These are phyloP conservation scores for Epithemia pelagica DNA, from an alignment of 108 stramenopile species.

Conservation along the genomic window DNA sequence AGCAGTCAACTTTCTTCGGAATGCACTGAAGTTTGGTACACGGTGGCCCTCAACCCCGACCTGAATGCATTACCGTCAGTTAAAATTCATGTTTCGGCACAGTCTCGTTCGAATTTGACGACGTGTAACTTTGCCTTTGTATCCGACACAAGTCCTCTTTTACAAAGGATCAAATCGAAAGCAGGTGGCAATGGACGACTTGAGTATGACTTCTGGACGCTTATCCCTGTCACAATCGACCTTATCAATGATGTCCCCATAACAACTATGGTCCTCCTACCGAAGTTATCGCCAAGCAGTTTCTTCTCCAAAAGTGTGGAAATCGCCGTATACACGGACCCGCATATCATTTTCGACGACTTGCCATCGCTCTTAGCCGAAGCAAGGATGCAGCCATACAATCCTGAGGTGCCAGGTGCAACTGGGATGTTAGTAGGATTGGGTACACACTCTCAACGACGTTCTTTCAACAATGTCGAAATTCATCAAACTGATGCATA, in stretches of 20 bases:
- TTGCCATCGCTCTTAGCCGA: slow-evolving; percentile 41
- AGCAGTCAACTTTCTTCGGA: slow-evolving; percentile 45
- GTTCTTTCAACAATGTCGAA: slow-evolving; percentile 11
- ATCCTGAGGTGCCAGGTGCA: slow-evolving; percentile 28
- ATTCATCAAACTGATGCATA: slow-evolving; percentile 42
- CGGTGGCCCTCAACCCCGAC: slow-evolving; percentile 51
- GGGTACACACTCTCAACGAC: slow-evolving; percentile 16
- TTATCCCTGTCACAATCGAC: slow-evolving; percentile 45
- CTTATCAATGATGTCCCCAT: slow-evolving; percentile 16
- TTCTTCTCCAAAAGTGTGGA: slow-evolving; percentile 52
- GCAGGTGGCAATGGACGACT: slow-evolving; percentile 15
- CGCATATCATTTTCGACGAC: slow-evolving; percentile 46
- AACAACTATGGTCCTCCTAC: slow-evolving; percentile 35
- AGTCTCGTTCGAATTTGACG: slow-evolving; percentile 39
- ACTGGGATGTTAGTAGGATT: slow-evolving; percentile 54
- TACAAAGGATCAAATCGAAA: slow-evolving; percentile 14
- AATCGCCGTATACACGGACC: slow-evolving; percentile 58
- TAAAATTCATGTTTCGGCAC: slow-evolving; percentile 22
- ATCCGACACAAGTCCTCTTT: slow-evolving; percentile 45
- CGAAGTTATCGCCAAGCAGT: slow-evolving; percentile 72
- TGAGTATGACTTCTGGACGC: slow-evolving; percentile 64
- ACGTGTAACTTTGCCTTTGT: slow-evolving; percentile 74
- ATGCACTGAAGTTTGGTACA: slow-evolving; percentile 69
- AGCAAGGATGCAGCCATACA: slow-evolving; percentile 34
- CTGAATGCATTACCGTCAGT: slow-evolving; percentile 55